Evolutionary conservation across 73 alveolate genomes (phyloP), one percentile per base, ranked within the genome.

Genomic region (Symbiodinium natans): DNA sequence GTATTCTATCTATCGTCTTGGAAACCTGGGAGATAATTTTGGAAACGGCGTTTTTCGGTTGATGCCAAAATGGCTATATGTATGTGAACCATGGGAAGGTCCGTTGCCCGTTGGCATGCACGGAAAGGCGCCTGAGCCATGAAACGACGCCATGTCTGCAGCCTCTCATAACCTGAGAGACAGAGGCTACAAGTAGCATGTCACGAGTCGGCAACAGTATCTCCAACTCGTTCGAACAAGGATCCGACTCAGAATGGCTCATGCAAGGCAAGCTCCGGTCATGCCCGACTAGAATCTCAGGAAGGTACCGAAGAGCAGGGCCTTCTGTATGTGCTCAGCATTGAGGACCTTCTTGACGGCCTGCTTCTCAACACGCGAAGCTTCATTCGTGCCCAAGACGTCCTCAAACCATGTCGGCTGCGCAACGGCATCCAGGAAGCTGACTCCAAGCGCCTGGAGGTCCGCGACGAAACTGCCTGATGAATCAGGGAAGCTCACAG

Each of bases 271-370:
- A n/a, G 59, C 59, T 46, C 13, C 59, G 6, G 59, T 13, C 59
- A 46, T 13, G 59, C 59, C 6, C 21, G 59, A n/a, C 13, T 13
- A 4, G 82, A 34, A 74, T 9, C 40, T 74, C 10, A 74, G 84
- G 23, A 1, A 13, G 4, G 84, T 13, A 29, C 95, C 96, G 1
- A 90, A 6, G 43, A n/a, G 40, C 39, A 90, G 41, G 25, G 96
- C 96, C 87, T 90, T 87, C 39, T 41, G 41, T 39, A 90, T 71
- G 38, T 90, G 96, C 27, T 73, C 96, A 90, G 96, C 86, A 71
- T 90, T 90, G 52, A 90, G 87, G 88, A 40, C 68, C 48, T 41
- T 63, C 75, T 90, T 68, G 52, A 54, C 87, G 7, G 96, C 96
- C 96, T 68, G 48, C 88, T 19, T 5, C 21, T 10, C 41, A 31